phyloP scores from a whole-genome alignment of 305 asterid genomes.

The Fraxinus greggii region DNA sequence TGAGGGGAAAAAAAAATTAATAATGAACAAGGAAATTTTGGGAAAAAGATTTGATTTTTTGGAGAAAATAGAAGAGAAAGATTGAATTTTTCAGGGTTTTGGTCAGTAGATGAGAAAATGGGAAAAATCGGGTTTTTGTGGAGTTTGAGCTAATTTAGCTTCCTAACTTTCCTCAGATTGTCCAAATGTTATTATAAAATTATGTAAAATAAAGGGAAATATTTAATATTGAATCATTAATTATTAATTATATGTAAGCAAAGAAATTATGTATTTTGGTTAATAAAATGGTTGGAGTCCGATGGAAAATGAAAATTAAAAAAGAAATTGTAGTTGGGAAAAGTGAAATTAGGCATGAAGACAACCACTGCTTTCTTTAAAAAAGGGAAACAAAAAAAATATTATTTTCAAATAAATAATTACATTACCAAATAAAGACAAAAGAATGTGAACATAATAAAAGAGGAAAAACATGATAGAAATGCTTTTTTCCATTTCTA shows the following conservation, averaged over 20 bases:
- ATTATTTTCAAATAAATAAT: neutral
- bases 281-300: conserved; percentile 77
- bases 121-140: conserved; percentile 38
- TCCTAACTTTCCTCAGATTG: conserved; percentile 52
- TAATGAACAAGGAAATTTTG: conserved; percentile 20
- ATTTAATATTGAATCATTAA: conserved; percentile 46
- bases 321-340: conserved; percentile 74
- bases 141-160: conserved; percentile 41
- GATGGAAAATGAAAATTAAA: conserved; percentile 33
- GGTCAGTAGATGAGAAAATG: conserved; percentile 40
- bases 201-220: conserved; percentile 30
- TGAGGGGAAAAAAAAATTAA: neutral
- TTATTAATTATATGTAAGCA: conserved; percentile 48
- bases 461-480: neutral
- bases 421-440: conserved; percentile 7
- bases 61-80: conserved; percentile 24
- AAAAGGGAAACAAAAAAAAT: neutral
- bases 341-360: conserved; percentile 93
- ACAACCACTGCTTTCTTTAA: conserved; percentile 48
- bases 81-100: conserved; percentile 19
- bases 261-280: conserved; percentile 75
- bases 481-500: conserved; percentile 1
- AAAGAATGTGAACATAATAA: neutral
- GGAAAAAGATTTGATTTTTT: conserved; percentile 19
- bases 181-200: conserved; percentile 42